phyloP scores from a whole-genome alignment of 2,329 filamentous ascomycete species.

The Trichoderma hamatum region DNA sequence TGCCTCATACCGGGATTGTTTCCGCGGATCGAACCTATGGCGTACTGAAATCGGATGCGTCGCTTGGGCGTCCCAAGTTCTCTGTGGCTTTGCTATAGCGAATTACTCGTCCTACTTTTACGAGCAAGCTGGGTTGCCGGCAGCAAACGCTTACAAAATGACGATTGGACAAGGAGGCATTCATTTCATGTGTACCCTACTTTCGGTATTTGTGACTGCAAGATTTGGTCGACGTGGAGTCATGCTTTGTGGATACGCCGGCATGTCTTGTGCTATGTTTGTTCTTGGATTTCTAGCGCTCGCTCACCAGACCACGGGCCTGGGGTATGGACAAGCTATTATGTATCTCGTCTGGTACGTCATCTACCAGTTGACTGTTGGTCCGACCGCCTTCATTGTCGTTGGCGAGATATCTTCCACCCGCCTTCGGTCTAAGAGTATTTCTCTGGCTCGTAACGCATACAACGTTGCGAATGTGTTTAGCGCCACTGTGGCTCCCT shows the following conservation, averaged over 20 bases:
- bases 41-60: constrained; percentile 2
- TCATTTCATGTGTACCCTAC: background rate
- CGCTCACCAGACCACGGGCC: background rate
- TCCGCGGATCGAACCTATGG: background rate
- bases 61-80: background rate
- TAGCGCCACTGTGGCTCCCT: background rate
- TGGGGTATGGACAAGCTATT: background rate
- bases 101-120: background rate
- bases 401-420: background rate
- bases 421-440: background rate
- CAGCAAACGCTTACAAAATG: background rate
- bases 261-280: background rate
- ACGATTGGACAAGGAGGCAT: background rate
- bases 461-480: constrained; percentile 1
- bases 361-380: background rate
- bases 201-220: background rate
- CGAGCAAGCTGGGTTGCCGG: background rate
- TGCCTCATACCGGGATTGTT: background rate
- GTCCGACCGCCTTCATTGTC: background rate
- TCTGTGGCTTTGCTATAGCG: background rate
- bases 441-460: constrained; percentile 7
- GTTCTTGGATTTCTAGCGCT: background rate
- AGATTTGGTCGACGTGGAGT: background rate
- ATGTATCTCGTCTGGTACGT: background rate
- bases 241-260: background rate